Evolutionary conservation across 2,329 filamentous ascomycete species (phyloP), one percentile per base, ranked within the genome.

Genomic region (Blastomyces gilchristii): DNA sequence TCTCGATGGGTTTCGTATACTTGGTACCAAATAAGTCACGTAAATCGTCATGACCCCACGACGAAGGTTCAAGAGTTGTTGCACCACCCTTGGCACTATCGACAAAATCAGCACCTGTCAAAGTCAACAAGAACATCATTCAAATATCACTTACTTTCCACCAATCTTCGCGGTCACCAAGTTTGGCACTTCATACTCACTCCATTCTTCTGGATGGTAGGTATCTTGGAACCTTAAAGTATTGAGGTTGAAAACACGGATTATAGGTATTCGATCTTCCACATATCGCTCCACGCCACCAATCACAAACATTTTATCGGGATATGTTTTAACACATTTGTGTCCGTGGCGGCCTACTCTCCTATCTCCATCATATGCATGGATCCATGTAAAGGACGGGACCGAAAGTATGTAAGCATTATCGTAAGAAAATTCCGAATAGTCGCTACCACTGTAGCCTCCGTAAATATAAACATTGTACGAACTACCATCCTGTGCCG

Each of bases 1-100:
- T 81, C 6, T 74, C 77, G 53, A 89, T 82, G 67, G 77, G 74
- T 8, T 77, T 80, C 3, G 82, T 75, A 67, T 90, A 90, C 4
- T 75, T 66, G 0, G 76, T 79, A 0, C 72, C 74, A 64, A 90
- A 89, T 22, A 89, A 72, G 4, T 71, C 71, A 0, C 71, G 76
- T 1, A 90, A 80, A 2, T 65, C 77, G 64, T 69, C 69, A 61
- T 74, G 78, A 59, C 76, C 78, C 82, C 85, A 89, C 2, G 63
- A 63, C 0, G 58, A 43, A 34, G 73, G 73, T 2, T 66, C 62
- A 0, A 63, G 67, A 2, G 58, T 66, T 3, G 70, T 74, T 39
- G 74, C 73, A 28, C 71, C 71, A 28, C 75, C 75, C 43, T 71
- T 67, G n/a, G 61, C 67, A 63, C 71, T 75, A 61, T 22, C 22